phyloP scores from a whole-genome alignment of 805 yeast genomes.

The Clavispora fructus region DNA sequence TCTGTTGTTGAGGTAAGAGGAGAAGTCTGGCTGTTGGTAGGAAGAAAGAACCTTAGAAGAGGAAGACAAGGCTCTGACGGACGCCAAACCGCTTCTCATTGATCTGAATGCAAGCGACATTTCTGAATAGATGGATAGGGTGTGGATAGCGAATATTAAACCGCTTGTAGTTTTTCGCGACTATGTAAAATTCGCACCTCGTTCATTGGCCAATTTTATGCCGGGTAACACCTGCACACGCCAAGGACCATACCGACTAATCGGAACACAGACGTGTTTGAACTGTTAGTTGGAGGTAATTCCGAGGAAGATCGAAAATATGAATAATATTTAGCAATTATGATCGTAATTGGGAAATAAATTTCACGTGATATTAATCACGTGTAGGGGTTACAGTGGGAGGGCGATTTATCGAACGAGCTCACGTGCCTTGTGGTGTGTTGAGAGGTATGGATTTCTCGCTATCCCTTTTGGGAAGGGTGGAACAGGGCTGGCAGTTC shows the following conservation, averaged over 20 bases:
- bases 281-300: too few relatives aligned
- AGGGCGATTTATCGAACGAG: too few relatives aligned
- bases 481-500: too few relatives aligned
- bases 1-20: conserved; percentile 71
- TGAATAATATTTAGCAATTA: too few relatives aligned
- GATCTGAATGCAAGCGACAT: conserved; percentile 42
- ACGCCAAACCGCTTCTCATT: conserved; percentile 36
- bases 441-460: too few relatives aligned
- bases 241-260: background rate
- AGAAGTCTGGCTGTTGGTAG: conserved; percentile 89
- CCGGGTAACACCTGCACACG: conserved; percentile 15
- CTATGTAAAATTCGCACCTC: conserved; percentile 13
- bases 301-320: too few relatives aligned
- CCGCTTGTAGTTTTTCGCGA: conserved; percentile 4
- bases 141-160: background rate
- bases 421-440: too few relatives aligned
- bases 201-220: conserved; percentile 16
- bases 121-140: conserved; percentile 1
- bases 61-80: conserved; percentile 48
- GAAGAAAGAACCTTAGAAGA: conserved; percentile 57
- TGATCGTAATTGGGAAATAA: too few relatives aligned
- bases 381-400: too few relatives aligned
- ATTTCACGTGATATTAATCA: too few relatives aligned
- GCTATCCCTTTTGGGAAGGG: too few relatives aligned
- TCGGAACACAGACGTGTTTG: too few relatives aligned